phyloP scores from a whole-genome alignment of 2,329 filamentous ascomycete species.

The Aureobasidium pullulans region DNA sequence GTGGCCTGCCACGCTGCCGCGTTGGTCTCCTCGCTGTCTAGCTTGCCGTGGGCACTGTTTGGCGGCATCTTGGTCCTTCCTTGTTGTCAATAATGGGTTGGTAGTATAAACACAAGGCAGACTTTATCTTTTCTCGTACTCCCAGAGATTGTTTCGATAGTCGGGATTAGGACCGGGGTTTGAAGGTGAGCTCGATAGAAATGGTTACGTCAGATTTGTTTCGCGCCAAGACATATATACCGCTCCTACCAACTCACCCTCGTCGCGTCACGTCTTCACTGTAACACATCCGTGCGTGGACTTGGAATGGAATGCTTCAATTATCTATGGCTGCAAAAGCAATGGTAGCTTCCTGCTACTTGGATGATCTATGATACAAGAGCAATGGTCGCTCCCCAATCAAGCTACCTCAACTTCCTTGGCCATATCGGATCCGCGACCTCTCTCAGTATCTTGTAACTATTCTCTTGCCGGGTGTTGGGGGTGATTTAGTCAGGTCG shows the following conservation, averaged over 20 bases:
- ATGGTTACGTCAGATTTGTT: neutral
- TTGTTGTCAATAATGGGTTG: neutral
- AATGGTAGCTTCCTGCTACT: neutral
- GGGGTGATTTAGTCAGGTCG: neutral
- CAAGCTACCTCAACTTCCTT: too few relatives aligned
- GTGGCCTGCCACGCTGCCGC: slow-evolving; percentile 65
- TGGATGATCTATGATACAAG: neutral
- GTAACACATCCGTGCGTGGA: too few relatives aligned
- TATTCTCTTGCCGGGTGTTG: neutral
- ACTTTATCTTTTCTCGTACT: neutral
- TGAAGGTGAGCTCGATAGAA: neutral
- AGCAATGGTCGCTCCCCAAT: too few relatives aligned
- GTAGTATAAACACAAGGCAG: neutral
- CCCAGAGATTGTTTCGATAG: neutral
- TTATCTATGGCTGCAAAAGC: neutral
- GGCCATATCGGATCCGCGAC: neutral
- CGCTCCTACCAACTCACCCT: too few relatives aligned
- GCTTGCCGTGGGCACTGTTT: slow-evolving; percentile 40
- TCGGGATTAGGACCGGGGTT: slow-evolving; percentile 9
- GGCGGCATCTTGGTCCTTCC: neutral
- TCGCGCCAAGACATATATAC: neutral
- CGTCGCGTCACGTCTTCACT: too few relatives aligned
- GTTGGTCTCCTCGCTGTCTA: slow-evolving; percentile 59
- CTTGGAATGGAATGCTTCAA: neutral
- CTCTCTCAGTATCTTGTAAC: neutral